Base-by-base conservation (phyloP, 2,329 filamentous ascomycete species). In the Aspergillus sp. region DNA sequence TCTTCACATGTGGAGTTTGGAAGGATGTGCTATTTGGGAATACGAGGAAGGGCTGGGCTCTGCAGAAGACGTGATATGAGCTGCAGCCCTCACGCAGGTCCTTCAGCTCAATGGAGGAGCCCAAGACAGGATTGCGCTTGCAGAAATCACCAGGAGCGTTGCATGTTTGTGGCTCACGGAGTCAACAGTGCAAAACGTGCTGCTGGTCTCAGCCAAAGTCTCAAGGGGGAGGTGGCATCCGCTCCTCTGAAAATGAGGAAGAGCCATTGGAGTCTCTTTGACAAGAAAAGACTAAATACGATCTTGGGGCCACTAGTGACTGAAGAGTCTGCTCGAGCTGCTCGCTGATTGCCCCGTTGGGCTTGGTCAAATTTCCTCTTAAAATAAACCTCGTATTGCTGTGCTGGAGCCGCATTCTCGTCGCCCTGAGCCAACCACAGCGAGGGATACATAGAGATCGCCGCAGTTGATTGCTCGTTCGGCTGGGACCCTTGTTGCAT, bases 331-430 rank as follows among this genome's bases (percentile, higher is more conserved):
- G 48, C 7, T 11, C n/a, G 6, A 15, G 19, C 48, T 53, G 42
- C 34, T 24, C 37, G 37, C 33, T 57, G 42, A 53, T 57, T 57
- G 22, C 49, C 42, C 49, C 20, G 42, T 20, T 22, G 7, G 19
- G 13, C 12, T 2, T 46, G 20, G 15, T 51, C 13, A 51, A 27
- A 40, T 49, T 27, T 17, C 24, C 19, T 17, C 34, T 47, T 49
- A 24, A 47, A 37, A 49, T 42, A 57, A 3, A 49, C 44, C 55
- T 52, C 55, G 55, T 57, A 53, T 57, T 52, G 34, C 17, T 44
- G 34, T 44, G 34, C 41, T 47, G 42, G 47, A 56, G 48, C 47
- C 54, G 47, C 54, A 46, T 19, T 37, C 5, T 56, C n/a, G 27
- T 27, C 9, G 12, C 12, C 17, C 45, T 34, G 39, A n/a, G 24